Percentiles rank a stretch among this genome's conserved stretches.
phyloP scores from a whole-genome alignment of 257 asterid species.

The Fraxinus quadrangulata region DNA sequence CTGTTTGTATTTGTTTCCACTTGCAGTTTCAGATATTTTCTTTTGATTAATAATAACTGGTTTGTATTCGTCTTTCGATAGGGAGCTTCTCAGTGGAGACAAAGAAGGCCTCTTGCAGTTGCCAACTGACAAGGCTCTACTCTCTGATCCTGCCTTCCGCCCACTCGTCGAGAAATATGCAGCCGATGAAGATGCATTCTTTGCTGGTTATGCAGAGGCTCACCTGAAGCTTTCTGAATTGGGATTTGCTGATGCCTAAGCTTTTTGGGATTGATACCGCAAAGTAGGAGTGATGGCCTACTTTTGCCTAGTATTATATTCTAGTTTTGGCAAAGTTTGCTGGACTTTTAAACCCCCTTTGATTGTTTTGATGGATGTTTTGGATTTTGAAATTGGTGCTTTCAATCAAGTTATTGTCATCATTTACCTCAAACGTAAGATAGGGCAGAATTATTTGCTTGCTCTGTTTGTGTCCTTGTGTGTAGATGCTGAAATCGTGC shows the following conservation, averaged over 20 bases:
- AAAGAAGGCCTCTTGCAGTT: conserved; percentile 73
- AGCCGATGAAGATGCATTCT: conserved; percentile 82
- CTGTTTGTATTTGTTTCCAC: neutral
- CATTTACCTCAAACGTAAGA: conserved; percentile 1
- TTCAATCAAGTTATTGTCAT: conserved; percentile 23
- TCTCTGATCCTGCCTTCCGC: conserved; percentile 67
- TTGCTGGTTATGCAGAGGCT: conserved; percentile 71
- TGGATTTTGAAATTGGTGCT: conserved; percentile 26
- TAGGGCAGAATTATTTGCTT: neutral
- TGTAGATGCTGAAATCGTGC: neutral
- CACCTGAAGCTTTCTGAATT: conserved; percentile 80
- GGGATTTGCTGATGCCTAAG: conserved; percentile 72
- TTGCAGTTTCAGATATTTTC: neutral
- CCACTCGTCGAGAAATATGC: conserved; percentile 80
- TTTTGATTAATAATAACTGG: neutral
- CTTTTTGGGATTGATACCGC: neutral
- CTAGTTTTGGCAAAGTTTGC: conserved; percentile 10
- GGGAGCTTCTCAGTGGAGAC: conserved; percentile 81
- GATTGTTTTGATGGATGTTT: conserved; percentile 22
- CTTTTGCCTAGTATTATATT: conserved; percentile 18
- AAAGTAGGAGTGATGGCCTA: conserved; percentile 21
- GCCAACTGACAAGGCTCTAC: conserved; percentile 83
- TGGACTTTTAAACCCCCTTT: conserved; percentile 11
- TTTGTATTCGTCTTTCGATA: conserved; percentile 8
- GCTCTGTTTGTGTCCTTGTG: neutral